These are phyloP conservation scores for Torrubiella hemipterigena DNA, from an alignment of 2,329 filamentous ascomycete genomes.

Conservation along the genomic window DNA sequence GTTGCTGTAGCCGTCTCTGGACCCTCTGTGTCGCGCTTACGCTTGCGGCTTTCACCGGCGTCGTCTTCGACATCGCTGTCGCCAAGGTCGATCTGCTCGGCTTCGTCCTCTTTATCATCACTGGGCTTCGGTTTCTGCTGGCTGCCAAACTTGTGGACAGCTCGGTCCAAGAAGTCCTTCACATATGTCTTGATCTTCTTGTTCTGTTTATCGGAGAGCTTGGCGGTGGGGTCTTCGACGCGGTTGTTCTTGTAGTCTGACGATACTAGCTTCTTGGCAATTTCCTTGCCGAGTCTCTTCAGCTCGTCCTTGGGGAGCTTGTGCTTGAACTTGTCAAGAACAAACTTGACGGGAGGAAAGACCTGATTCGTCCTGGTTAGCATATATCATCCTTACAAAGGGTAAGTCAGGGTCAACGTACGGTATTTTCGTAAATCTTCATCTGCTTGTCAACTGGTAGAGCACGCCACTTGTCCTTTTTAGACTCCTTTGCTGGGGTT, in stretches of 20 bases:
- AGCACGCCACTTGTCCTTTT: slow-evolving; percentile 59
- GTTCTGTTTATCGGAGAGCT: slow-evolving; percentile 63
- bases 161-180: slow-evolving; percentile 77
- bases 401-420: slow-evolving; percentile 30
- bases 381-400: slow-evolving; percentile 7
- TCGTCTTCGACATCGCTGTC: slow-evolving; percentile 32
- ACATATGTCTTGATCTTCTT: slow-evolving; percentile 76
- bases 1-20: slow-evolving; percentile 32
- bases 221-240: slow-evolving; percentile 65
- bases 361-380: slow-evolving; percentile 41
- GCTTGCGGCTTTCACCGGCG: slow-evolving; percentile 44
- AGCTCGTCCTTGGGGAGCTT: slow-evolving; percentile 73
- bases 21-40: slow-evolving; percentile 46
- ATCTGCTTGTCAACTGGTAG: slow-evolving; percentile 74
- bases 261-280: slow-evolving; percentile 79
- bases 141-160: slow-evolving; percentile 60
- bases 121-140: slow-evolving; percentile 54
- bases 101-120: slow-evolving; percentile 14
- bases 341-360: slow-evolving; percentile 71
- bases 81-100: slow-evolving; percentile 20
- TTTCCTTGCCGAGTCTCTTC: slow-evolving; percentile 51
- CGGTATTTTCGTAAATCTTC: slow-evolving; percentile 89
- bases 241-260: slow-evolving; percentile 85
- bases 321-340: slow-evolving; percentile 76
- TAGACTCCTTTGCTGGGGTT: slow-evolving; percentile 43